A percentile compares a stretch with the other conserved stretches of the same genome.
Evolutionary conservation across 176 grass and related monocot species (phyloP).

Genomic region (Oryza meyeriana): DNA sequence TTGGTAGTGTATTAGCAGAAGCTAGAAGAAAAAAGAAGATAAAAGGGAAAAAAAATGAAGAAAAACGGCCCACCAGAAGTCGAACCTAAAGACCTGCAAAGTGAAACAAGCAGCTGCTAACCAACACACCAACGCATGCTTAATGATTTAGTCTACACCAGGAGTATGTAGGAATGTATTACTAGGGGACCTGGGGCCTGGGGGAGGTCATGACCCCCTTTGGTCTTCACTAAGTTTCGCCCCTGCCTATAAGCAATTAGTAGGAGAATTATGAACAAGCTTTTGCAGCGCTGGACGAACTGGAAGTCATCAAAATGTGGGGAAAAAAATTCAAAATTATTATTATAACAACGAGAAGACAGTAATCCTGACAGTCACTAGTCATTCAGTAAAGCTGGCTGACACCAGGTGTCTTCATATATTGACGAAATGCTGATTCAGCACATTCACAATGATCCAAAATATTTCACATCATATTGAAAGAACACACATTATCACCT

Average conservation of each 20-base stretch:
- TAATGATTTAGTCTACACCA: no score
- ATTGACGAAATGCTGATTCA: background rate
- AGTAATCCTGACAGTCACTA: background rate
- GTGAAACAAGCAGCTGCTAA: no score
- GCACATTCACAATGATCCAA: background rate
- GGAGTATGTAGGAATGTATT: no score
- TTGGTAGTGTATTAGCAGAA: no score
- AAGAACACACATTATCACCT: background rate
- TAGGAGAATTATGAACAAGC: background rate
- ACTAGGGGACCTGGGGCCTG: no score
- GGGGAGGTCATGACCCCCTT: no score
- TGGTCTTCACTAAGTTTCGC: no score
- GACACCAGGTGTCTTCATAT: background rate
- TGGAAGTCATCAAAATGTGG: background rate
- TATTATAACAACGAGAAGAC: background rate
- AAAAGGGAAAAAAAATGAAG: no score
- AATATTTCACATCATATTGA: background rate
- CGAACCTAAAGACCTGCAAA: no score
- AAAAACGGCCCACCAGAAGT: no score
- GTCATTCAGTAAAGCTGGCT: conserved; percentile 5
- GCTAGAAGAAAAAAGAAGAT: no score
- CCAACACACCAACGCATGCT: no score
- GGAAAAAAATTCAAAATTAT: background rate
- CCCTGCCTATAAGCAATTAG: background rate
- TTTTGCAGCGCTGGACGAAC: background rate